Conservation (phyloP, 31 red algal genomes). For the Bonnemaisonia californica region DNA sequence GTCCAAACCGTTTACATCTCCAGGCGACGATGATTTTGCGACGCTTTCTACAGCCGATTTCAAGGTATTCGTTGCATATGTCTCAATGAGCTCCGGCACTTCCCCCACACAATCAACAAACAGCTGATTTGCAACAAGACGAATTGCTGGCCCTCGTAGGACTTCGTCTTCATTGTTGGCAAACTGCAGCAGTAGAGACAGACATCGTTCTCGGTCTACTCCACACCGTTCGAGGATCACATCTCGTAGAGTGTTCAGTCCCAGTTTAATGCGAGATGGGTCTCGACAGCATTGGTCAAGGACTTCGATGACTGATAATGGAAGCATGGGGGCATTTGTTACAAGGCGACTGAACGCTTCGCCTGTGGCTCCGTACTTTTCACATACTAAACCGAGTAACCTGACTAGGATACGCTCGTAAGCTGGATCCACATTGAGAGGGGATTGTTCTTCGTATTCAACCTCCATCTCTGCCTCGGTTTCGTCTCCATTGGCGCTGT, state of each 20-base stretch:
- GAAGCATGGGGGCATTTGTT: conserved; percentile 48
- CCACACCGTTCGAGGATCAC: conserved; percentile 63
- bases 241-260: conserved; percentile 51
- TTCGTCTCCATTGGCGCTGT: neutral
- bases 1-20: conserved; percentile 23
- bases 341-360: conserved; percentile 23
- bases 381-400: conserved; percentile 9
- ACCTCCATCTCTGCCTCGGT: conserved; percentile 3
- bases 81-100: conserved; percentile 56
- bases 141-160: conserved; percentile 70
- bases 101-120: conserved; percentile 43
- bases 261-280: conserved; percentile 52
- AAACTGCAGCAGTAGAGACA: conserved; percentile 44
- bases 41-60: conserved; percentile 12
- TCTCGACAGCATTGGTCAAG: conserved; percentile 43
- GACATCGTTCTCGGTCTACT: conserved; percentile 44
- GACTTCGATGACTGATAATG: conserved; percentile 17
- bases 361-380: conserved; percentile 7
- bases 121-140: conserved; percentile 60
- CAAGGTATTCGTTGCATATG: conserved; percentile 22
- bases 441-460: conserved; percentile 14
- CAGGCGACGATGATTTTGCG: neutral
- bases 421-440: conserved; percentile 12
- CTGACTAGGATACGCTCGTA: conserved; percentile 39
- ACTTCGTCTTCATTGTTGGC: conserved; percentile 63